These are phyloP conservation scores for Termitomyces sp. DNA, from an alignment of 768 basidiomycete species.

Conservation along the genomic window DNA sequence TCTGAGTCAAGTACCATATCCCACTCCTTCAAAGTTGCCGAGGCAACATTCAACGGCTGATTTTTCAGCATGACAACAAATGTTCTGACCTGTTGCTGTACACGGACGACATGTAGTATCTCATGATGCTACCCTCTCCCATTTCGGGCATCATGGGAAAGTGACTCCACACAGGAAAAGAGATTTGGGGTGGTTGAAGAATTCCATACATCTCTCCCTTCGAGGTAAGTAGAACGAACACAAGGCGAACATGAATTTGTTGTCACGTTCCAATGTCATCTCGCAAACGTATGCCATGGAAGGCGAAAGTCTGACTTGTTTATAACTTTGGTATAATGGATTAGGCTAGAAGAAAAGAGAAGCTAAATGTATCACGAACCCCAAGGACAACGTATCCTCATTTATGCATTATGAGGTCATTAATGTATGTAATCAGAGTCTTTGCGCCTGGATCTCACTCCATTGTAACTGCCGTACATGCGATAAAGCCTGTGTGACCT, in stretches of 20 bases:
- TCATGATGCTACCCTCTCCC: background rate
- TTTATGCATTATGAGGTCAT: background rate
- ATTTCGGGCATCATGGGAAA: no score
- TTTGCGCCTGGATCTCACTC: constrained; percentile 31
- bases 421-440: constrained; percentile 3
- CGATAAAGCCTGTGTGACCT: constrained; percentile 55
- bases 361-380: background rate
- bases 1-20: background rate
- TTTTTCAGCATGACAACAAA: background rate
- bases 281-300: background rate
- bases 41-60: background rate
- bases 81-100: background rate
- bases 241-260: background rate
- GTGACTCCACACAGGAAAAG: background rate
- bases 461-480: constrained; percentile 54
- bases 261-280: background rate
- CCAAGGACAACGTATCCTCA: background rate
- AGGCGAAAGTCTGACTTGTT: background rate
- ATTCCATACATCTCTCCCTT: background rate
- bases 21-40: background rate
- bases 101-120: background rate
- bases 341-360: background rate
- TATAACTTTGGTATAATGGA: background rate
- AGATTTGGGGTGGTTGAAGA: background rate
- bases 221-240: background rate